Evolutionary conservation across 805 yeast genomes (phyloP).

Genomic region (Cyberlindnera euphorbiae): DNA sequence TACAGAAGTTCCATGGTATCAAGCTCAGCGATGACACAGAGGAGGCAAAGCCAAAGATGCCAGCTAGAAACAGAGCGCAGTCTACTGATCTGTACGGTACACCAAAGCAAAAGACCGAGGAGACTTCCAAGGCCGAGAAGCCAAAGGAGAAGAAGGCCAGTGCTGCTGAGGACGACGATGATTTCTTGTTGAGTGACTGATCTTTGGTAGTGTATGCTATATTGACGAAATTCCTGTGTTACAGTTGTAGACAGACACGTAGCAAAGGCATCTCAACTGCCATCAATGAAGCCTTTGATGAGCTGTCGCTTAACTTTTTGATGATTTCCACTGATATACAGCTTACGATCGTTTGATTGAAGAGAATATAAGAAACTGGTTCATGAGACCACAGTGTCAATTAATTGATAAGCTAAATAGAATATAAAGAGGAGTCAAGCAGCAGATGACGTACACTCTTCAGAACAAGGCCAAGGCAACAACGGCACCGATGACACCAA

Average conservation of each 20-base stretch:
- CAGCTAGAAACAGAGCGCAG: conserved; percentile 29
- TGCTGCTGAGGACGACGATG: conserved; percentile 35
- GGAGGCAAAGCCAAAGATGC: conserved; percentile 20
- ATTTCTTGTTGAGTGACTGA: conserved; percentile 36
- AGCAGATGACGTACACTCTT: not conserved
- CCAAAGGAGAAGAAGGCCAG: conserved; percentile 32
- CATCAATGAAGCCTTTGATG: too few species aligned
- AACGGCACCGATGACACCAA: conserved; percentile 9
- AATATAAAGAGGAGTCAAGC: too few species aligned
- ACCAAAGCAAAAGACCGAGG: conserved; percentile 14
- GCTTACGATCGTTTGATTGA: too few species aligned
- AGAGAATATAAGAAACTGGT: too few species aligned
- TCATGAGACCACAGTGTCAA: too few species aligned
- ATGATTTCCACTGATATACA: too few species aligned
- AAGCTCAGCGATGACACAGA: conserved; percentile 33
- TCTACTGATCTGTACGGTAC: conserved; percentile 25
- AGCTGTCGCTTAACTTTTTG: too few species aligned
- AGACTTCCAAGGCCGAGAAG: too few species aligned
- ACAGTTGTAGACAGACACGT: too few species aligned
- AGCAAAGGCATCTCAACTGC: too few species aligned
- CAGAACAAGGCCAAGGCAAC: conserved; percentile 12
- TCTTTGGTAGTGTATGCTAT: not conserved
- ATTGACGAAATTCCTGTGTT: not conserved
- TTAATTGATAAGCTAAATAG: too few species aligned
- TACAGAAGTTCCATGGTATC: conserved; percentile 45